Base-by-base conservation (phyloP, 352 stramenopile species). In the Pythium angustatum region DNA sequence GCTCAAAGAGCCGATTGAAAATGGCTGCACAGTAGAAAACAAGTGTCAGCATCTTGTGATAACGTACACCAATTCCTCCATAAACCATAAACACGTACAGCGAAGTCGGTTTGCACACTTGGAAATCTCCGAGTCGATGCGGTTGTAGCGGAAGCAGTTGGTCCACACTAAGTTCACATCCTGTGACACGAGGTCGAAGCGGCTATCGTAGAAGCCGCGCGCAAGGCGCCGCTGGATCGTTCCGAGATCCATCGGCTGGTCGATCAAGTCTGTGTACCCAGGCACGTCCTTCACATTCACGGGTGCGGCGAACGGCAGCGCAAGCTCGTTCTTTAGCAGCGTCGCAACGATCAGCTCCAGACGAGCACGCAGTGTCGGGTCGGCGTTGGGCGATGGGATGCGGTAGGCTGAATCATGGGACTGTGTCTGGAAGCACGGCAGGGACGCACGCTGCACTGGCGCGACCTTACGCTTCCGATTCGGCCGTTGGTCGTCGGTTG, bases 171-270 rank as follows among this genome's bases (percentile, higher is more conserved):
- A 78, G 44, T 86, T 81, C 40, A 93, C 76, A 50, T 96, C 85
- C 2, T 65, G 71, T n/a, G 83, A 58, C 3, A 91, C 58, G 22
- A 81, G 73, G 31, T 88, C 68, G 19, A 78, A 82, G 5, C 74
- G 76, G 30, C 83, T 61, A 28, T 89, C 73, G 56, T 94, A 93
- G 43, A 76, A 81, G 2, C 83, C 83, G 15, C 75, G 68, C 11
- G 31, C 64, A 31, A 98, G 74, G 21, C 92, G 87, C 28, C 79
- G 74, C 22, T 83, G 87, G 38, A 98, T 81, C 26, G 95, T 98
- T 6, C 84, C 84, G 5, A 98, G 69, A 68, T 98, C 94, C 88
- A 98, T 98, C 19, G 92, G 90, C 8, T 81, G 44, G 49, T 85
- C 87, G 58, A 96, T 79, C 27, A 96, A 50, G 36, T 82, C 71